Conservation (phyloP, 495 filamentous ascomycete genomes). For the Penicillium crystallinum region DNA sequence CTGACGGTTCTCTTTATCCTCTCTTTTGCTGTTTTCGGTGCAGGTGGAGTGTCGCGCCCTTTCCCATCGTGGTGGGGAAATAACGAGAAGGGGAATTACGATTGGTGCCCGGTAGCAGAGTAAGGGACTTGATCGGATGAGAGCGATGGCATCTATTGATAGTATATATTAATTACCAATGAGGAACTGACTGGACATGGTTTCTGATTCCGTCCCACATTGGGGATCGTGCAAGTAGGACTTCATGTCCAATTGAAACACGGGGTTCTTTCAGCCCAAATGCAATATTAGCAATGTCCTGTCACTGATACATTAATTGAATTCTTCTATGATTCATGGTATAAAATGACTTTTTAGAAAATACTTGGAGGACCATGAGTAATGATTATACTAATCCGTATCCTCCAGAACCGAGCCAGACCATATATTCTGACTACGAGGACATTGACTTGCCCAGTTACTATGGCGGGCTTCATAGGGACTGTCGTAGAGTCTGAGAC, state of each 20-base stretch:
- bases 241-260: too few relatives aligned
- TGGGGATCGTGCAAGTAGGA: too few relatives aligned
- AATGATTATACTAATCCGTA: constrained; percentile 66
- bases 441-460: constrained; percentile 49
- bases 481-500: constrained; percentile 50
- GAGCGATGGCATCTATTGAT: not conserved
- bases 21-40: constrained; percentile 56
- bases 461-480: constrained; percentile 47
- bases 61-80: constrained; percentile 52
- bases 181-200: not conserved
- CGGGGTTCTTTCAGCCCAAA: too few relatives aligned
- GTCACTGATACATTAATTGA: too few relatives aligned
- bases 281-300: too few relatives aligned
- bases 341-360: too few relatives aligned
- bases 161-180: not conserved
- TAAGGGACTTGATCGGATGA: not conserved
- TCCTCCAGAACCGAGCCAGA: constrained; percentile 47
- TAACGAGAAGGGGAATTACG: constrained; percentile 21
- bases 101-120: constrained; percentile 10
- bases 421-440: constrained; percentile 22
- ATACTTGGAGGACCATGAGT: constrained; percentile 60
- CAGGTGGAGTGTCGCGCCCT: constrained; percentile 21
- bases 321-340: too few relatives aligned
- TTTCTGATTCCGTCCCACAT: too few relatives aligned
- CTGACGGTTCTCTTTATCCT: constrained; percentile 51